These are phyloP conservation scores for Xylaria bambusicola DNA, from an alignment of 495 filamentous ascomycete genomes.

Conservation along the genomic window DNA sequence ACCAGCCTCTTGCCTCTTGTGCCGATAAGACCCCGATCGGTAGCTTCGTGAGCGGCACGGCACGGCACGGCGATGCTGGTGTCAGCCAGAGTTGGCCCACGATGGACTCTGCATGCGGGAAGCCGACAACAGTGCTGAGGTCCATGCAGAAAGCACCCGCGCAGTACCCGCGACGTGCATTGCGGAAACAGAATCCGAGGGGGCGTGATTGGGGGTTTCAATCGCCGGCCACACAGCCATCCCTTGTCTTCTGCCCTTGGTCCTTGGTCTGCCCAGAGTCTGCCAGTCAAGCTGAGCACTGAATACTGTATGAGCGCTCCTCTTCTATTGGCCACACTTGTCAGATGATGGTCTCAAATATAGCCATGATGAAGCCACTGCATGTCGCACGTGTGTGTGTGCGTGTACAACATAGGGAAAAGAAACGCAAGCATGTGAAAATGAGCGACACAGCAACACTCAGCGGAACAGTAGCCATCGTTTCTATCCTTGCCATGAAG, in stretches of 20 bases:
- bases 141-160: slow-evolving; percentile 12
- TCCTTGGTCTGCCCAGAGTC: no score
- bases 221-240: slow-evolving; percentile 2
- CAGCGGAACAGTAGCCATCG: no score
- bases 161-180: slow-evolving; percentile 7
- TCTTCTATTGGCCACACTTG: neutral
- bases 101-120: slow-evolving; percentile 7
- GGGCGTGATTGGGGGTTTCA: slow-evolving; percentile 12
- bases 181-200: neutral
- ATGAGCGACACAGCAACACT: no score
- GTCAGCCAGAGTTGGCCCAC: neutral
- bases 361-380: slow-evolving; percentile 6
- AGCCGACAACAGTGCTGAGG: neutral
- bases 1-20: no score
- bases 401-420: neutral
- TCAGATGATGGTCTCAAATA: slow-evolving; percentile 7
- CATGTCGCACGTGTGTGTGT: slow-evolving; percentile 3
- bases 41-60: no score
- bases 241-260: neutral
- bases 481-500: no score
- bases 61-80: no score
- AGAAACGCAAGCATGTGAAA: slow-evolving; percentile 11
- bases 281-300: neutral
- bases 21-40: no score
- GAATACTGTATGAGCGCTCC: neutral